Conservation (phyloP, 169 alveolate genomes). For the Perkinsus olseni region DNA sequence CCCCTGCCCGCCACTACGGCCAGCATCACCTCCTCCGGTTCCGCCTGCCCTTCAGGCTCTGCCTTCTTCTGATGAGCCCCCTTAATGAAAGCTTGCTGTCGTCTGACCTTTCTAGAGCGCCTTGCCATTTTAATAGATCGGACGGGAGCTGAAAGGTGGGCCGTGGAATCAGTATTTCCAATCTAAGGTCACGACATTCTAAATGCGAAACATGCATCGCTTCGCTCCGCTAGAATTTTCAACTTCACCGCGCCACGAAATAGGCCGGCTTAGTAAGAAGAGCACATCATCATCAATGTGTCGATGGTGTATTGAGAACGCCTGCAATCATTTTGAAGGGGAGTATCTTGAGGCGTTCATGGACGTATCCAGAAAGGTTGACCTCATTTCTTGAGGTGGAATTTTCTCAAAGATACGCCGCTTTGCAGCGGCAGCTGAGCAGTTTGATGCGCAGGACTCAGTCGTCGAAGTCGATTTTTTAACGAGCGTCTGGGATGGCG, state of each 20-base stretch:
- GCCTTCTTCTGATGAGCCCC: background rate
- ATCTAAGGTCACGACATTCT: background rate
- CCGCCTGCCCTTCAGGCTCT: background rate
- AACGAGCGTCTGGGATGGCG: background rate
- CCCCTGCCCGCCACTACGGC: background rate
- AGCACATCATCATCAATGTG: background rate
- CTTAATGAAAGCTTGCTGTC: background rate
- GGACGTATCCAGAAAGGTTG: too few relatives aligned
- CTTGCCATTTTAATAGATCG: background rate
- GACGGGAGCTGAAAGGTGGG: background rate
- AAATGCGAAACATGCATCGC: background rate
- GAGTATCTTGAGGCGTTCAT: too few relatives aligned
- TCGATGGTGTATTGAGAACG: too few relatives aligned
- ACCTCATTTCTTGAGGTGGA: too few relatives aligned
- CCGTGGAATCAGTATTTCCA: background rate
- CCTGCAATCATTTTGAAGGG: too few relatives aligned
- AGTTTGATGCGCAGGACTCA: too few relatives aligned
- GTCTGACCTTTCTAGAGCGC: background rate
- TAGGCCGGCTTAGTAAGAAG: background rate
- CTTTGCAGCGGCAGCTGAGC: too few relatives aligned
- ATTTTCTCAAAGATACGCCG: too few relatives aligned
- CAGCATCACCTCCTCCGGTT: background rate
- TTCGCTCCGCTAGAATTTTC: background rate
- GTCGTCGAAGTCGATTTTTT: too few relatives aligned
- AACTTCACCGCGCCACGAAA: background rate